Evolutionary conservation across 805 yeast genomes (phyloP).

Genomic region (Ogataea pini): DNA sequence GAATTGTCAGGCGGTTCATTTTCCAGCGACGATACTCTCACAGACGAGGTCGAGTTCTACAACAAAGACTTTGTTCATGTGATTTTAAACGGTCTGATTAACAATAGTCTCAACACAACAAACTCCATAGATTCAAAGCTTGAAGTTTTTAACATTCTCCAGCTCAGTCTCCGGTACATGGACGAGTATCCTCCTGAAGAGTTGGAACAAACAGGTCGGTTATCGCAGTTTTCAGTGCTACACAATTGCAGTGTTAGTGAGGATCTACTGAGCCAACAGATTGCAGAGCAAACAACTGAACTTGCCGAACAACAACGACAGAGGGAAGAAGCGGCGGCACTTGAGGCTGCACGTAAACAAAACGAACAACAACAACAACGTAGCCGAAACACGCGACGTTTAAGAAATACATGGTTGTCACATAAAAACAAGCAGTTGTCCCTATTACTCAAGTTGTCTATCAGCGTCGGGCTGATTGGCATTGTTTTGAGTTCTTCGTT

Average conservation of each 20-base stretch:
- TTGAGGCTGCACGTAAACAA: conserved; percentile 3
- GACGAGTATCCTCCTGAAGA: conserved; percentile 11
- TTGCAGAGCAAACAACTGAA: conserved; percentile 15
- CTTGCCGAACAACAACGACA: neutral
- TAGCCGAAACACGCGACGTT: conserved; percentile 1
- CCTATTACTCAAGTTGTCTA: conserved; percentile 19
- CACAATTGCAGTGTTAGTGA: conserved; percentile 13
- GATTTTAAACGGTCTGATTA: conserved; percentile 30
- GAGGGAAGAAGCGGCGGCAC: conserved; percentile 10
- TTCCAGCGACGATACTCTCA: conserved; percentile 28
- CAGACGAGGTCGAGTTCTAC: conserved; percentile 24
- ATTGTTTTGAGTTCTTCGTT: conserved; percentile 19
- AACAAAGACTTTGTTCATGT: conserved; percentile 32
- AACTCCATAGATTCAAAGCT: conserved; percentile 26
- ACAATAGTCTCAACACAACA: conserved; percentile 25
- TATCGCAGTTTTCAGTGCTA: conserved; percentile 27
- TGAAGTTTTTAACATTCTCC: conserved; percentile 31
- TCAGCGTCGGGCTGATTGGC: conserved; percentile 24
- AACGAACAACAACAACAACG: neutral
- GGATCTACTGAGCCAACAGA: conserved; percentile 19
- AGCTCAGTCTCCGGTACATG: conserved; percentile 19
- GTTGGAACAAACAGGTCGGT: conserved; percentile 1
- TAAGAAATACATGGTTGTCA: conserved; percentile 7
- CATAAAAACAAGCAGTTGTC: conserved; percentile 18
- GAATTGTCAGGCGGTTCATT: conserved; percentile 33